Evolutionary conservation across 1,284 basidiomycete species (phyloP).

Genomic region (Cryptococcus amylolentus): DNA sequence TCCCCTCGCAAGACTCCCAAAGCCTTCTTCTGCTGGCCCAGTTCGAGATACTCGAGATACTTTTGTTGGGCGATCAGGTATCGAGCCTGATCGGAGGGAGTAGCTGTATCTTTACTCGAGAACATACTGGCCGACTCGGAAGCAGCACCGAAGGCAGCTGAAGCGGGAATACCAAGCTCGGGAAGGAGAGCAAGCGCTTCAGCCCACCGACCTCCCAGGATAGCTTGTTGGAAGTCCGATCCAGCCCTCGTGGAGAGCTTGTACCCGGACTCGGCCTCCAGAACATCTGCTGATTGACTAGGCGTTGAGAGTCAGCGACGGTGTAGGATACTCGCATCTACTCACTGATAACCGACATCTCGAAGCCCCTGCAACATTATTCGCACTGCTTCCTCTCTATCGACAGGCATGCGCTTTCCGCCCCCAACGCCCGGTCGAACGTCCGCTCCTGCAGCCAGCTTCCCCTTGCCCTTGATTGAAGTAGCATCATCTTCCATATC

Average conservation of each 20-base stretch:
- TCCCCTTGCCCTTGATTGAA: slow-evolving; percentile 1
- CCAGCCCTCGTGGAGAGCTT: slow-evolving; percentile 75
- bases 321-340: slow-evolving; percentile 23
- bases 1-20: slow-evolving; percentile 81
- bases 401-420: slow-evolving; percentile 53
- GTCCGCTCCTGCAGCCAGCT: slow-evolving; percentile 2
- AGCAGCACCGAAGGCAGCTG: slow-evolving; percentile 1
- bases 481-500: slow-evolving; percentile 15
- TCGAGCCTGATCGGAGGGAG: slow-evolving; percentile 61
- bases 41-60: slow-evolving; percentile 90
- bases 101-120: slow-evolving; percentile 27
- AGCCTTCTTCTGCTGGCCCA: slow-evolving; percentile 73
- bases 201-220: slow-evolving; percentile 79
- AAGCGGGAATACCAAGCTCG: slow-evolving; percentile 58
- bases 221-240: slow-evolving; percentile 72
- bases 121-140: slow-evolving; percentile 31
- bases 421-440: slow-evolving; percentile 13
- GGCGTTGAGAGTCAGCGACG: background rate
- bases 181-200: slow-evolving; percentile 71
- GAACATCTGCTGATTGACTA: slow-evolving; percentile 80
- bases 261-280: slow-evolving; percentile 91
- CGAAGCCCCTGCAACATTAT: slow-evolving; percentile 83
- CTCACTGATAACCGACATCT: slow-evolving; percentile 90
- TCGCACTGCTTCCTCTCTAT: slow-evolving; percentile 87
- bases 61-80: slow-evolving; percentile 92